phyloP scores from a whole-genome alignment of 2,329 filamentous ascomycete genomes.

The Xylaria sp. region DNA sequence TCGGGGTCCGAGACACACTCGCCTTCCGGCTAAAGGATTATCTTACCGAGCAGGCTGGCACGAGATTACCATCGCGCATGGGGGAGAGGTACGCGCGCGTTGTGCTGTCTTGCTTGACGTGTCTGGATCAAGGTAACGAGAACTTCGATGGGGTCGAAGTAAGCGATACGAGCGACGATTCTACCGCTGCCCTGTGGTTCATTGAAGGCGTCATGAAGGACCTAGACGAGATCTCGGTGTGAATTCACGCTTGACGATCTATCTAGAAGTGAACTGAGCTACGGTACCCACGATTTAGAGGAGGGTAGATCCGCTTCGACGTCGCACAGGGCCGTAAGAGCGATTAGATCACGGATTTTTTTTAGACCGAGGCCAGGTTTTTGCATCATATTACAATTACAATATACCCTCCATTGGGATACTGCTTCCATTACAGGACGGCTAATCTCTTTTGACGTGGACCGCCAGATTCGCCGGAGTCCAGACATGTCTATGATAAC shows the following conservation, averaged over 20 bases:
- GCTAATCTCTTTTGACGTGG: too few relatives aligned
- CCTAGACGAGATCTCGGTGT: slow-evolving; percentile 6
- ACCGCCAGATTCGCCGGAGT: too few relatives aligned
- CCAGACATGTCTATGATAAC: too few relatives aligned
- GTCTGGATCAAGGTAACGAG: slow-evolving; percentile 4
- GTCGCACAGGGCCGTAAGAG: too few relatives aligned
- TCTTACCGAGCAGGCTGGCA: background rate
- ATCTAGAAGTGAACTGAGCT: too few relatives aligned
- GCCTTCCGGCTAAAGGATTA: slow-evolving; percentile 13
- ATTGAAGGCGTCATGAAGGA: slow-evolving; percentile 4
- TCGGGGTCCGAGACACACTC: background rate
- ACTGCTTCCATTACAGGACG: too few relatives aligned
- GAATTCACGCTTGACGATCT: background rate
- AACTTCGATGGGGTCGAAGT: slow-evolving; percentile 5
- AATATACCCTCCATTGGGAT: too few relatives aligned
- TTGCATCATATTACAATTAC: too few relatives aligned
- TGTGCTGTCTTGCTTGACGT: slow-evolving; percentile 1
- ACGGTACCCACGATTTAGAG: too few relatives aligned
- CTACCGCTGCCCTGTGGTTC: background rate
- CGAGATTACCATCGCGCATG: background rate
- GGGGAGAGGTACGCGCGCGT: background rate
- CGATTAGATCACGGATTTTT: too few relatives aligned
- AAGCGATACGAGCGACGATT: background rate
- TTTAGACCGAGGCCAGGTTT: too few relatives aligned
- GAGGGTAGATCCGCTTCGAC: too few relatives aligned